phyloP scores from a whole-genome alignment of 2,329 filamentous ascomycete genomes.

The Zopfia rhizophila region DNA sequence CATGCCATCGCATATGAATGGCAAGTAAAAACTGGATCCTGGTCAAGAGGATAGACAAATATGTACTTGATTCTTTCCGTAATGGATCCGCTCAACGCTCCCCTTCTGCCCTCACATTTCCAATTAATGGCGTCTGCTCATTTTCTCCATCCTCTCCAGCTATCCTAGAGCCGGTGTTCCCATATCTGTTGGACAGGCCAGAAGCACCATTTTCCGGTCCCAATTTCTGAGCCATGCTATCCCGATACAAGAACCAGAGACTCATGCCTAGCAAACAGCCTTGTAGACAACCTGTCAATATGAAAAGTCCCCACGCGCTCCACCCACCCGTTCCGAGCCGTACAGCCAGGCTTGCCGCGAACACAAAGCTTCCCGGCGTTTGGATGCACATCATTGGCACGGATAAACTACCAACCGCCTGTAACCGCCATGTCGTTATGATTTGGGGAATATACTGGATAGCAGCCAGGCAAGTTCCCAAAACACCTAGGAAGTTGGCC shows the following conservation, averaged over 20 bases:
- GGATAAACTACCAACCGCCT: slow-evolving; percentile 89
- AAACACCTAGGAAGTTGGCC: slow-evolving; percentile 86
- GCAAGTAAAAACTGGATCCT: no score
- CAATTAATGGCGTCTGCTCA: slow-evolving; percentile 22
- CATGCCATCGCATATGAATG: no score
- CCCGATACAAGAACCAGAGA: slow-evolving; percentile 75
- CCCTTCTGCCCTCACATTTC: slow-evolving; percentile 5
- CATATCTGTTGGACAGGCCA: no score
- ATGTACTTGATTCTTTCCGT: no score
- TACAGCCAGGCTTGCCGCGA: slow-evolving; percentile 83
- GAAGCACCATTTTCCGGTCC: slow-evolving; percentile 6
- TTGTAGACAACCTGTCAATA: slow-evolving; percentile 87
- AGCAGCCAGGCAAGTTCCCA: slow-evolving; percentile 79
- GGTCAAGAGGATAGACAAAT: no score
- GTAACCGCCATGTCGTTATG: slow-evolving; percentile 85
- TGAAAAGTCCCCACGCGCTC: slow-evolving; percentile 95
- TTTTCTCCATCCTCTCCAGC: slow-evolving; percentile 1
- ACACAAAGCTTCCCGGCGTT: slow-evolving; percentile 90
- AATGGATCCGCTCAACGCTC: no score
- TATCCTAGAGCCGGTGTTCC: slow-evolving; percentile 8
- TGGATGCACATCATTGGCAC: slow-evolving; percentile 99
- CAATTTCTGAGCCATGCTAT: slow-evolving; percentile 43
- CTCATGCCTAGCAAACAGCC: slow-evolving; percentile 83
- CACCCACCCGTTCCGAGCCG: slow-evolving; percentile 85
- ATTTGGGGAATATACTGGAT: slow-evolving; percentile 97